Evolutionary conservation across 164 flowering plant genomes (phyloP), one percentile per base, ranked within the genome.

Genomic region (Houttuynia cordata): DNA sequence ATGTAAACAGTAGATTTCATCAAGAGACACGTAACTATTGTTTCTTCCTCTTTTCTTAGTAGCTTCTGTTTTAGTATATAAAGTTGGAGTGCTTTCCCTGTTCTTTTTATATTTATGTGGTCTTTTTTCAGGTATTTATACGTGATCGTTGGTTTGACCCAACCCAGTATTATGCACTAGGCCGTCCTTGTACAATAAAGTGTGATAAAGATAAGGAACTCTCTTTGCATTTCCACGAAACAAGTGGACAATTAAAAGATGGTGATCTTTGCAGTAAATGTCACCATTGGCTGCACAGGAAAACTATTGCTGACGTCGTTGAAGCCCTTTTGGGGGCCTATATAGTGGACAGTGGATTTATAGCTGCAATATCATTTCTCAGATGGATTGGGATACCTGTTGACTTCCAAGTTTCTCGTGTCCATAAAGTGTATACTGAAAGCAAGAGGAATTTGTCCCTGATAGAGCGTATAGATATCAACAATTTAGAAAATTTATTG

Each of bases 311-410:
- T 17, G 97, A 94, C 80, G 86, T 86, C 24, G 82, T 94, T 63
- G 99, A 94, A 78, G 84, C 97, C 57, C 91, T 94, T 23, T 64
- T 87, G 62, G 99, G 99, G 50, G 97, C 96, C 53, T 94, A 83
- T 58, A 24, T 94, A 57, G 86, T 91, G 67, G 99, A 94, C 65
- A 72, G 88, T 76, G 99, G 99, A 62, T 94, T 90, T 65, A 91
- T 77, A 75, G 89, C 85, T 65, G 96, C 99, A 62, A 76, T 64
- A 64, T 83, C 95, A 57, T 94, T 94, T 71, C 93, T 94, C 62
- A 74, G 62, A 73, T 94, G 97, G 97, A 63, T 91, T 39, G 96
- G 97, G 53, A 83, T 94, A 55, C 52, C 71, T 53, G 87, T 85
- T 50, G 84, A 84, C 34, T 81, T 82, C 73, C 77, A 87, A 39